Evolutionary conservation across 2,329 filamentous ascomycete species (phyloP).

Genomic region (Ilyonectria mors-panacis): DNA sequence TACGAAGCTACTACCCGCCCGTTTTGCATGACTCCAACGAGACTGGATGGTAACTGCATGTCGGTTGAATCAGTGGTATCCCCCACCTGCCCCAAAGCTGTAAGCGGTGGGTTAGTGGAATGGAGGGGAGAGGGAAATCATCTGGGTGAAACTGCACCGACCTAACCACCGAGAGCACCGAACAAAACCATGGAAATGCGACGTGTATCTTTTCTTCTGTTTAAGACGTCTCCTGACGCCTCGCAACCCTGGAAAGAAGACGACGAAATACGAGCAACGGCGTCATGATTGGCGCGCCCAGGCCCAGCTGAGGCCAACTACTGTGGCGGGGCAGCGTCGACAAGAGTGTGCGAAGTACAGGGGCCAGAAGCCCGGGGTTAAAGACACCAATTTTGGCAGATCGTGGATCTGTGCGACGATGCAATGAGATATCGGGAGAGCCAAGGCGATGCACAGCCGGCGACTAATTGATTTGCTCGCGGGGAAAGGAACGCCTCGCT

Average conservation of each 20-base stretch:
- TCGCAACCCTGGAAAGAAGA: constrained; percentile 5
- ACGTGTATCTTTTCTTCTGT: constrained; percentile 23
- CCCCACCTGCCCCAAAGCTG: constrained; percentile 30
- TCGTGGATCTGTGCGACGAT: constrained; percentile 41
- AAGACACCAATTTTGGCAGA: constrained; percentile 29
- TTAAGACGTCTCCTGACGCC: constrained; percentile 7
- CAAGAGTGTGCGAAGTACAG: constrained; percentile 21
- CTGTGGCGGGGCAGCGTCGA: constrained; percentile 35
- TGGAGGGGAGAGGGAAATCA: constrained; percentile 12
- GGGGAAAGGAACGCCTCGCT: not conserved
- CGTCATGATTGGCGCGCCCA: constrained; percentile 30
- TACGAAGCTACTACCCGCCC: constrained; percentile 8
- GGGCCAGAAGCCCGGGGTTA: constrained; percentile 28
- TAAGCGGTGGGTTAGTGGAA: constrained; percentile 28
- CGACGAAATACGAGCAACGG: constrained; percentile 10
- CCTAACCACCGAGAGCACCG: constrained; percentile 25
- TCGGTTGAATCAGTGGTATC: constrained; percentile 20
- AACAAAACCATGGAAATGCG: constrained; percentile 5
- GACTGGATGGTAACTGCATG: constrained; percentile 31
- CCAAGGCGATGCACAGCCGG: not conserved
- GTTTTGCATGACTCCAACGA: constrained; percentile 21
- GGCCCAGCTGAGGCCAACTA: constrained; percentile 29
- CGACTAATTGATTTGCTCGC: not conserved
- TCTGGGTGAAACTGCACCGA: constrained; percentile 19
- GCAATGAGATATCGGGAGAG: constrained; percentile 14